phyloP scores from a whole-genome alignment of 257 asterid species.

The Solanum microdontum region DNA sequence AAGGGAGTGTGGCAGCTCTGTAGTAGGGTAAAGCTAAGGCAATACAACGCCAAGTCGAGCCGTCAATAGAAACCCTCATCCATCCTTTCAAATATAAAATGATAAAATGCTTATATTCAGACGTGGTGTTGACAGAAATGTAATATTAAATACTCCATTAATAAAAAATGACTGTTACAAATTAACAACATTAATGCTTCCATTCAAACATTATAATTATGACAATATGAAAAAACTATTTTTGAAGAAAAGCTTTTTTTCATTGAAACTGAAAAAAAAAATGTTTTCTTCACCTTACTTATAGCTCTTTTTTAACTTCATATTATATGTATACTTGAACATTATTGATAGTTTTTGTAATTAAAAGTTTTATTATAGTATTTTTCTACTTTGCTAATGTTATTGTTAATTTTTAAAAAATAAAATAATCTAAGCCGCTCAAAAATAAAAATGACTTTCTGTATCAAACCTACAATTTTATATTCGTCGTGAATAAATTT shows the following conservation, averaged over 20 bases:
- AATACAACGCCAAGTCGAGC: slow-evolving; percentile 6
- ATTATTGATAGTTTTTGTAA: background rate
- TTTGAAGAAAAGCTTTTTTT: no score
- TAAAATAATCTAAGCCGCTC: no score
- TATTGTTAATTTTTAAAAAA: background rate
- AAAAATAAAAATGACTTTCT: background rate
- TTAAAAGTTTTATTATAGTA: background rate
- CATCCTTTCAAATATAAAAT: slow-evolving; percentile 8
- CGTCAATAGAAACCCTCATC: slow-evolving; percentile 45
- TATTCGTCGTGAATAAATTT: background rate
- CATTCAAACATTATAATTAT: background rate
- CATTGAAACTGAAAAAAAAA: no score
- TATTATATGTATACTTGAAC: no score
- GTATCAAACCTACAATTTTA: rapidly evolving
- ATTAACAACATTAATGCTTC: background rate
- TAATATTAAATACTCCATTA: background rate
- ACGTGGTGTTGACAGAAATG: background rate
- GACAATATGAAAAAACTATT: no score
- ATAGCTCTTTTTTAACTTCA: no score
- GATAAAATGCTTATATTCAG: background rate
- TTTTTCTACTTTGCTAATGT: background rate
- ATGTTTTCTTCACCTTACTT: no score
- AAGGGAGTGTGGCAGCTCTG: background rate
- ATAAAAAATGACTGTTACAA: background rate
- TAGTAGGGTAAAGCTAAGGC: background rate